Conservation (phyloP, 441 rosid species). For the Populus hybrid region DNA sequence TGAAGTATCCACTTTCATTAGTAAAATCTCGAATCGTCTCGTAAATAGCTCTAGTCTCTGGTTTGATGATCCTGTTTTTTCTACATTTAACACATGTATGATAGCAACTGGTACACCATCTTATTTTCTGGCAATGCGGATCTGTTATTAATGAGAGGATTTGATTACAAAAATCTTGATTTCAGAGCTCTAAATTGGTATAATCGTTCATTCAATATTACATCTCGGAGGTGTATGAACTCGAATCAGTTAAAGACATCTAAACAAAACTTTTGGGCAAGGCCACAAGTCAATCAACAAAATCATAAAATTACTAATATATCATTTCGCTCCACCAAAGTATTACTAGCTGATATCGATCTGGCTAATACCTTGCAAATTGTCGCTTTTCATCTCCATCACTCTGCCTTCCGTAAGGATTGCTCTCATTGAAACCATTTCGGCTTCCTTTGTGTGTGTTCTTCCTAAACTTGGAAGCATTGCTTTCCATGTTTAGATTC, state of each 20-base stretch:
- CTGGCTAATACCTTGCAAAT: conserved; percentile 44
- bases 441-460: conserved; percentile 50
- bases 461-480: conserved; percentile 80
- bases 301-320: neutral
- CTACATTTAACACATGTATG: too few species aligned
- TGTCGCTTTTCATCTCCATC: conserved; percentile 42
- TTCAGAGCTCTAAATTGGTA: neutral
- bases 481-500: conserved; percentile 78
- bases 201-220: neutral
- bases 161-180: neutral
- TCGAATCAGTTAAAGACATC: neutral
- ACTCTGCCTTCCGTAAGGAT: conserved; percentile 65
- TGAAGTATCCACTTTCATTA: too few species aligned
- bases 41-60: too few species aligned
- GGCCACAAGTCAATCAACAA: neutral
- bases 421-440: conserved; percentile 62
- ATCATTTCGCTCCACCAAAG: neutral
- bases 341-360: neutral
- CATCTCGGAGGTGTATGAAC: neutral
- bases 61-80: too few species aligned
- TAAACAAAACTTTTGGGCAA: neutral
- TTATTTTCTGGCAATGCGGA: too few species aligned
- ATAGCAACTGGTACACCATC: too few species aligned
- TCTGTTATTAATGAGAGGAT: too few species aligned
- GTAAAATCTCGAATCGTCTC: too few species aligned